A percentile compares a stretch with the other conserved stretches of the same genome.
These are phyloP conservation scores for Vitis hybrid DNA, from an alignment of 177 flowering plant genomes.

Conservation along the genomic window DNA sequence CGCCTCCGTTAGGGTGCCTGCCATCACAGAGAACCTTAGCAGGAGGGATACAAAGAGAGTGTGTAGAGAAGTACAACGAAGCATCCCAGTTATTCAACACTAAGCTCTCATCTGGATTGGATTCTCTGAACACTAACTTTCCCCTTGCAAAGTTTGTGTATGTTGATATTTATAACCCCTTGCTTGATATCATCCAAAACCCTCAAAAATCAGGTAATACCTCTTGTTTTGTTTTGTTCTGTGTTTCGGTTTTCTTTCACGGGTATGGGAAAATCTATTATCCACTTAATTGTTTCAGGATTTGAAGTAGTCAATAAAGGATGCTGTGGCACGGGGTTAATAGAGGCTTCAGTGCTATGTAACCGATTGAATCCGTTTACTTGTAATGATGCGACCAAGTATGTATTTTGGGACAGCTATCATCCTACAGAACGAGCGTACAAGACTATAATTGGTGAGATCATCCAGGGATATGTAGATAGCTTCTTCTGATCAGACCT, in stretches of 20 bases:
- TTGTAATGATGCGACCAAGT: conserved; percentile 31
- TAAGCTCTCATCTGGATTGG: conserved; percentile 15
- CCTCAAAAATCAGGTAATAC: conserved; percentile 44
- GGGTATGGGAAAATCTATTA: background rate
- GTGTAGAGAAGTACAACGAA: conserved; percentile 21
- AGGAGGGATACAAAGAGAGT: conserved; percentile 36
- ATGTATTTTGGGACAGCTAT: conserved; percentile 59
- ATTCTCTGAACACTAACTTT: conserved; percentile 5
- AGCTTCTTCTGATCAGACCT: background rate
- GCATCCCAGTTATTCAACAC: conserved; percentile 25
- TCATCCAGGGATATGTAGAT: conserved; percentile 12
- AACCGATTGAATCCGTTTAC: conserved; percentile 15
- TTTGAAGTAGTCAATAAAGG: conserved; percentile 38
- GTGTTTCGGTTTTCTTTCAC: background rate
- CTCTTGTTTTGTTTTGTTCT: background rate
- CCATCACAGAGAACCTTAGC: conserved; percentile 57
- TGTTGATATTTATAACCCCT: conserved; percentile 23
- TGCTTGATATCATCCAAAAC: conserved; percentile 27
- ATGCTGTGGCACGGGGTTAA: conserved; percentile 55
- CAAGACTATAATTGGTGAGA: conserved; percentile 13
- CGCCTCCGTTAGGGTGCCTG: conserved; percentile 64
- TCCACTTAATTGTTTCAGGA: conserved; percentile 24
- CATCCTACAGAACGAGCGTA: conserved; percentile 54
- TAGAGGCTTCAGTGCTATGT: conserved; percentile 42
- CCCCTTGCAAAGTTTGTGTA: conserved; percentile 18